These are phyloP conservation scores for Moricandia arvensis DNA, from an alignment of 345 rosid species.

Conservation along the genomic window DNA sequence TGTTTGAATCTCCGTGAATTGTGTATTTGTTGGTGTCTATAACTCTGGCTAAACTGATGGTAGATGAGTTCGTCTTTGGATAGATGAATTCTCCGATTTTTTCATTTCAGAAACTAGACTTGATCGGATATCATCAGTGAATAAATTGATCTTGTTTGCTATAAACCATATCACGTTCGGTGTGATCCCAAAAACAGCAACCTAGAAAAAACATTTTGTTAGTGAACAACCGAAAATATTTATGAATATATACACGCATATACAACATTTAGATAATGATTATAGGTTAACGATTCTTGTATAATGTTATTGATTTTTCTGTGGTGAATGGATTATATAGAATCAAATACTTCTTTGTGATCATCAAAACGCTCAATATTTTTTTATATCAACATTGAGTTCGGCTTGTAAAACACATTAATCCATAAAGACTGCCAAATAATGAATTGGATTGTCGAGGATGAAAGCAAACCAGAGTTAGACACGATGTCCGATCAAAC, in stretches of 20 bases:
- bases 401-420: neutral
- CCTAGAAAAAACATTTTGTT: neutral
- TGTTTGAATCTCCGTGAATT: conserved; percentile 23
- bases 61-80: conserved; percentile 11
- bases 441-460: neutral
- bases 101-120: conserved; percentile 23
- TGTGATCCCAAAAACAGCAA: conserved; percentile 4
- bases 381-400: neutral
- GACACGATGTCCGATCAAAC: neutral
- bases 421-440: neutral
- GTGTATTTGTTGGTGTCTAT: conserved; percentile 14
- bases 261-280: neutral
- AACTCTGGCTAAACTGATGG: conserved; percentile 23
- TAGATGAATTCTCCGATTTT: conserved; percentile 7
- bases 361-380: neutral
- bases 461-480: neutral
- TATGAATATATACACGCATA: neutral
- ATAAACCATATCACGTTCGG: conserved; percentile 15
- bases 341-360: neutral
- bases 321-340: neutral
- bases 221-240: neutral
- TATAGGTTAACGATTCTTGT: neutral
- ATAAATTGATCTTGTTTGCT: conserved; percentile 11
- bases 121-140: conserved; percentile 16
- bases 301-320: neutral